A percentile compares a stretch with the other conserved stretches of the same genome.
Evolutionary conservation across 2,329 filamentous ascomycete genomes (phyloP).

Genomic region (Penicillium nordicum): DNA sequence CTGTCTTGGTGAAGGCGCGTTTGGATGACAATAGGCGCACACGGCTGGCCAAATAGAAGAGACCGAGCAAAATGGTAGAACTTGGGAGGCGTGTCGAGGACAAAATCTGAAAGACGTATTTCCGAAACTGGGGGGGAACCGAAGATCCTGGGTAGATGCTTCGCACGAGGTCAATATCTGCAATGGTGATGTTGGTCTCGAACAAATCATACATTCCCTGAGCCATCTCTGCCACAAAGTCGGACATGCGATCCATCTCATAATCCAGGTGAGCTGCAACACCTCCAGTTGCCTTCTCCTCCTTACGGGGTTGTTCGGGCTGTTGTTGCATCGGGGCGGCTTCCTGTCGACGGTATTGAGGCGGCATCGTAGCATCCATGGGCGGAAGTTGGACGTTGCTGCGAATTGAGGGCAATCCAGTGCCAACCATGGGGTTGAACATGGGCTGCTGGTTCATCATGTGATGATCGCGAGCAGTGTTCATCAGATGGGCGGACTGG

Average conservation of each 20-base stretch:
- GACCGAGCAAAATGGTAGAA: conserved; percentile 83
- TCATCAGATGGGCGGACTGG: conserved; percentile 30
- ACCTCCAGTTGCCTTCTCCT: conserved; percentile 71
- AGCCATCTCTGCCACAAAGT: conserved; percentile 90
- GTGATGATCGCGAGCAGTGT: conserved; percentile 34
- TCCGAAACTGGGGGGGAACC: conserved; percentile 73
- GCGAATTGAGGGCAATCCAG: conserved; percentile 41
- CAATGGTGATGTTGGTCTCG: conserved; percentile 53
- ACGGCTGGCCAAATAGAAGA: conserved; percentile 83
- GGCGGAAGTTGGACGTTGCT: conserved; percentile 39
- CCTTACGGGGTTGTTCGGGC: conserved; percentile 47
- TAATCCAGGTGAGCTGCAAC: conserved; percentile 94
- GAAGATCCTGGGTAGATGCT: conserved; percentile 61
- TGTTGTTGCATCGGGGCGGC: conserved; percentile 32
- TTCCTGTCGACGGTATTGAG: conserved; percentile 43
- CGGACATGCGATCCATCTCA: conserved; percentile 92
- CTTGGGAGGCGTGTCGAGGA: conserved; percentile 86
- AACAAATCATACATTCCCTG: conserved; percentile 65
- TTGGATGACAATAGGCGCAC: conserved; percentile 68
- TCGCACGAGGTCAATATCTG: conserved; percentile 62
- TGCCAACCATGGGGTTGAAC: conserved; percentile 34
- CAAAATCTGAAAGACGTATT: conserved; percentile 87
- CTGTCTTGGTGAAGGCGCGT: conserved; percentile 51
- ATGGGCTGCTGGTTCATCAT: conserved; percentile 34
- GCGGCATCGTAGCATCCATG: conserved; percentile 41